Evolutionary conservation across 2,329 filamentous ascomycete species (phyloP).

Genomic region (Domatiomyces catenatus): DNA sequence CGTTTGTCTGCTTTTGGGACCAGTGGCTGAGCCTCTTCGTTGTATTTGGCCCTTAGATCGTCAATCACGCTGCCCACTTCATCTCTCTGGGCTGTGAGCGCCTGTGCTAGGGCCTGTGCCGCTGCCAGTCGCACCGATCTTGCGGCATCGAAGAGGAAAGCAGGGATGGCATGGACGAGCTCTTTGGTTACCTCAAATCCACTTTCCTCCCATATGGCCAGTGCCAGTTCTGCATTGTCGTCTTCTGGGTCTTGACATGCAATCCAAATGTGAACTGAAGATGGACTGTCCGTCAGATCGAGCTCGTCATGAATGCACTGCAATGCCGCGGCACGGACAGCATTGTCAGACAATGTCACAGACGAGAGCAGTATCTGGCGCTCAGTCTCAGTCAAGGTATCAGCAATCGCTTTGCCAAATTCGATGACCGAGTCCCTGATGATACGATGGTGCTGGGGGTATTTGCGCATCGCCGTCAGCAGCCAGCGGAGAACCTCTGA

Average conservation of each 20-base stretch:
- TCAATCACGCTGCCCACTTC: constrained; percentile 48
- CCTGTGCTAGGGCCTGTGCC: constrained; percentile 64
- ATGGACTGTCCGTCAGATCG: constrained; percentile 73
- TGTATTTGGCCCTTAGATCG: constrained; percentile 55
- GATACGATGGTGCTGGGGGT: constrained; percentile 85
- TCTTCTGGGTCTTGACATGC: constrained; percentile 79
- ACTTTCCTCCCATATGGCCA: constrained; percentile 91
- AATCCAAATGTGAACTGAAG: constrained; percentile 85
- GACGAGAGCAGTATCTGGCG: constrained; percentile 63
- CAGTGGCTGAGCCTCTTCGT: constrained; percentile 64
- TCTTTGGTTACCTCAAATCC: constrained; percentile 54
- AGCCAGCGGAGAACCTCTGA: constrained; percentile 56
- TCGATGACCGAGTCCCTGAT: constrained; percentile 87
- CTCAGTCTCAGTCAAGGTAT: constrained; percentile 61
- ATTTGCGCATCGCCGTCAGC: constrained; percentile 69
- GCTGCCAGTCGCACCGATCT: constrained; percentile 69
- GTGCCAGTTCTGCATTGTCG: constrained; percentile 70
- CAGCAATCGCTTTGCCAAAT: constrained; percentile 66
- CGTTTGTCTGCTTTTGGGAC: constrained; percentile 78
- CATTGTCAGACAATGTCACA: constrained; percentile 59
- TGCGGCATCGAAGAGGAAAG: constrained; percentile 68
- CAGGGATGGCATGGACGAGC: constrained; percentile 52
- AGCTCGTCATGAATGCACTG: constrained; percentile 85
- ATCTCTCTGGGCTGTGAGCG: constrained; percentile 45
- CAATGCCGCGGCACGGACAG: constrained; percentile 69